phyloP scores from a whole-genome alignment of 2,329 filamentous ascomycete genomes.

The Rutstroemia sydowiana region DNA sequence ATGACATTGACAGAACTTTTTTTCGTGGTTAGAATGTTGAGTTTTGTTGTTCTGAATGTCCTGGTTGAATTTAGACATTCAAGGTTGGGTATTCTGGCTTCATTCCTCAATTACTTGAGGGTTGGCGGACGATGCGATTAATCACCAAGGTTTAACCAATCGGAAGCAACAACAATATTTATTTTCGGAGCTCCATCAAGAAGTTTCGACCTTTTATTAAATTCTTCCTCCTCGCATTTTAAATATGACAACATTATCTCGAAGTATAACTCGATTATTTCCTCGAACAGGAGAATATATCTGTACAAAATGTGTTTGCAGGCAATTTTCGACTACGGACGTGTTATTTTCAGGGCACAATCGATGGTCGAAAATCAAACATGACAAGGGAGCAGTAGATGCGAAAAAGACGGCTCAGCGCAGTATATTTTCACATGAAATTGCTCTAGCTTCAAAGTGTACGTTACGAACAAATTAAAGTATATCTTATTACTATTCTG shows the following conservation, averaged over 20 bases:
- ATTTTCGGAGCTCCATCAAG: background rate
- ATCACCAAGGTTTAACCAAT: slow-evolving; percentile 6
- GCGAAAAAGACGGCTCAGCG: slow-evolving; percentile 68
- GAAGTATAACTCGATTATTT: slow-evolving; percentile 18
- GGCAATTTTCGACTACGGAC: slow-evolving; percentile 37
- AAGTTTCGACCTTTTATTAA: background rate
- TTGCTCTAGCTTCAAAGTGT: slow-evolving; percentile 71
- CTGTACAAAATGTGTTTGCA: slow-evolving; percentile 21
- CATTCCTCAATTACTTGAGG: slow-evolving; percentile 4
- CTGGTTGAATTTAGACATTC: slow-evolving; percentile 1
- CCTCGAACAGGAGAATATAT: slow-evolving; percentile 14
- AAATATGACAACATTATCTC: slow-evolving; percentile 25
- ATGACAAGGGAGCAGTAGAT: slow-evolving; percentile 87
- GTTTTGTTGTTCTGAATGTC: slow-evolving; percentile 1
- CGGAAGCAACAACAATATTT: slow-evolving; percentile 8
- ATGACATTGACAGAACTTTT: slow-evolving; percentile 28
- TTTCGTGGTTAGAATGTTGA: slow-evolving; percentile 1
- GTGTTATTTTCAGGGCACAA: slow-evolving; percentile 63
- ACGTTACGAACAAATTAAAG: slow-evolving; percentile 25
- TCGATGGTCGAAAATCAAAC: slow-evolving; percentile 93
- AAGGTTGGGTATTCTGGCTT: slow-evolving; percentile 8
- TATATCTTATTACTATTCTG: slow-evolving; percentile 10
- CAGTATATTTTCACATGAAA: slow-evolving; percentile 59
- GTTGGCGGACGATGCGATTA: slow-evolving; percentile 4
- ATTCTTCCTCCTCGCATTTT: background rate